Evolutionary conservation across 495 filamentous ascomycete species (phyloP).

Genomic region (Penicillium dipodomyicola): DNA sequence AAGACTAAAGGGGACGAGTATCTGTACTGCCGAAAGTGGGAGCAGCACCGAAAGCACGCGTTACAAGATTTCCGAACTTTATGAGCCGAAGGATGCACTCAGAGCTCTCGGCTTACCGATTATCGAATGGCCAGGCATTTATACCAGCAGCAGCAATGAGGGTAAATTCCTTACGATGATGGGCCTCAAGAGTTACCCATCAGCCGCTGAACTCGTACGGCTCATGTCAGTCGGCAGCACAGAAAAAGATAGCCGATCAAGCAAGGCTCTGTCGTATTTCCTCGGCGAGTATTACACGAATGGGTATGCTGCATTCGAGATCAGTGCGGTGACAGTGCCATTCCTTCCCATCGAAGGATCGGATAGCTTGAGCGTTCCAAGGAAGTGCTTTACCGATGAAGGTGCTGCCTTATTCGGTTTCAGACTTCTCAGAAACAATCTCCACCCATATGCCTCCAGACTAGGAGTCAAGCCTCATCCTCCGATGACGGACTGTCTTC

Average conservation of each 20-base stretch:
- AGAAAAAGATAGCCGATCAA: slow-evolving; percentile 58
- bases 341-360: slow-evolving; percentile 73
- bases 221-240: slow-evolving; percentile 63
- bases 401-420: slow-evolving; percentile 75
- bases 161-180: slow-evolving; percentile 68
- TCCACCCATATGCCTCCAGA: slow-evolving; percentile 72
- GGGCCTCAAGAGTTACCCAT: slow-evolving; percentile 67
- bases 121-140: slow-evolving; percentile 80
- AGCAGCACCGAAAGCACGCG: slow-evolving; percentile 41
- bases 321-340: slow-evolving; percentile 52
- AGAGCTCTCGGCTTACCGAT: slow-evolving; percentile 68
- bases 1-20: slow-evolving; percentile 68
- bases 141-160: slow-evolving; percentile 60
- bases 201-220: slow-evolving; percentile 65
- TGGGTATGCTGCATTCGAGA: slow-evolving; percentile 63
- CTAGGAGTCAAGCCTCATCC: slow-evolving; percentile 83
- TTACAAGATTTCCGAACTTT: slow-evolving; percentile 81
- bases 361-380: slow-evolving; percentile 63
- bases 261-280: slow-evolving; percentile 76
- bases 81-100: slow-evolving; percentile 72
- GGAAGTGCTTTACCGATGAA: slow-evolving; percentile 78
- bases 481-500: slow-evolving; percentile 68
- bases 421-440: slow-evolving; percentile 65
- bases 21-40: slow-evolving; percentile 74
- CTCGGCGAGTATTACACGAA: slow-evolving; percentile 74